These are phyloP conservation scores for Leishmania mexicana DNA, from an alignment of 208 protist genomes.

Conservation along the genomic window DNA sequence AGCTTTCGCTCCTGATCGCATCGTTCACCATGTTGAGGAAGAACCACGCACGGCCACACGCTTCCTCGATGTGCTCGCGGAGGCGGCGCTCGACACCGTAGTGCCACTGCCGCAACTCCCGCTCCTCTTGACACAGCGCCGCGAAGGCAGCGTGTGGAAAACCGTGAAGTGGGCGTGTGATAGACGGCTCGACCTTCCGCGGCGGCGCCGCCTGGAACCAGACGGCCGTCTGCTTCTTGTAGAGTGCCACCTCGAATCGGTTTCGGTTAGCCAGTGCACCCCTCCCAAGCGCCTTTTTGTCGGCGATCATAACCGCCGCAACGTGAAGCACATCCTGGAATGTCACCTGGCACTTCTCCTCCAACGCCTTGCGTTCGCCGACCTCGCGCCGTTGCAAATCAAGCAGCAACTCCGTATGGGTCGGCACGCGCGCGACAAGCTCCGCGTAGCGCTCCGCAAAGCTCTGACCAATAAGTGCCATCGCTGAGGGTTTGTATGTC, in stretches of 20 bases:
- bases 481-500: slow-evolving; percentile 1
- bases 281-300: slow-evolving; percentile 48
- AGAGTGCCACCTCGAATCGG: slow-evolving; percentile 30
- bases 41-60: slow-evolving; percentile 50
- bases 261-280: slow-evolving; percentile 31
- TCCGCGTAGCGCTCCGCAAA: slow-evolving; percentile 75
- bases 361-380: slow-evolving; percentile 51
- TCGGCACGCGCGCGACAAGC: slow-evolving; percentile 43
- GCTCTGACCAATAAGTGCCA: slow-evolving; percentile 49
- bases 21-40: slow-evolving; percentile 48
- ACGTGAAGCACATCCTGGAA: slow-evolving; percentile 70
- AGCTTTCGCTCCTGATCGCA: slow-evolving; percentile 32
- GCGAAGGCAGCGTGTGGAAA: slow-evolving; percentile 58
- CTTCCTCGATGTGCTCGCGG: slow-evolving; percentile 51
- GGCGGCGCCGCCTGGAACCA: slow-evolving; percentile 56
- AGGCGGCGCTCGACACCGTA: slow-evolving; percentile 57
- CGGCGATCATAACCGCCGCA: slow-evolving; percentile 58
- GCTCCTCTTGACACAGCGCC: slow-evolving; percentile 59
- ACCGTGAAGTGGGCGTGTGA: slow-evolving; percentile 31
- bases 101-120: slow-evolving; percentile 72
- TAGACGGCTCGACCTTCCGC: slow-evolving; percentile 27
- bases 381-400: slow-evolving; percentile 61
- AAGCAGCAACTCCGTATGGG: slow-evolving; percentile 47
- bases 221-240: slow-evolving; percentile 47
- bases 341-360: slow-evolving; percentile 34